Evolutionary conservation across 371 early-diverging fungal genomes (phyloP).

Genomic region (Mucor velutinosus): DNA sequence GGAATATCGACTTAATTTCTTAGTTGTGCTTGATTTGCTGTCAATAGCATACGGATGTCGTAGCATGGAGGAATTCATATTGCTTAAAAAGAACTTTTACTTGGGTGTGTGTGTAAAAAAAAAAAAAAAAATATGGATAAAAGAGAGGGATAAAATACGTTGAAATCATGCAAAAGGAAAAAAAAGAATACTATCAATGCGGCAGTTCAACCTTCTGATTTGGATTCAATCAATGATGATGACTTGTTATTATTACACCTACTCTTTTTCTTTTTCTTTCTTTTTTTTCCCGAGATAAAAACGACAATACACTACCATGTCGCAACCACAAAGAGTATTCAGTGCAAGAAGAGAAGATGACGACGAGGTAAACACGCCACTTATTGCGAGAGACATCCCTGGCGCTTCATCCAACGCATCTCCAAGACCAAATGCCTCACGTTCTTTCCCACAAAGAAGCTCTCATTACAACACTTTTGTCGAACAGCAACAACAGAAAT

Average conservation of each 20-base stretch:
- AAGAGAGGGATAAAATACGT: not conserved
- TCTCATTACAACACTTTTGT: constrained; percentile 25
- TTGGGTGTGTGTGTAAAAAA: constrained; percentile 2
- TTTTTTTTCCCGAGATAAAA: constrained; percentile 13
- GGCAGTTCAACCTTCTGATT: not conserved
- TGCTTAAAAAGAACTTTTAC: not conserved
- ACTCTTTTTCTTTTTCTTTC: not conserved
- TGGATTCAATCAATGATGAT: not conserved
- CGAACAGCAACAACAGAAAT: constrained; percentile 8
- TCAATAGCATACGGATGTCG: constrained; percentile 1
- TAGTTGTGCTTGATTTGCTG: not conserved
- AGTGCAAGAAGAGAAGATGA: constrained; percentile 19
- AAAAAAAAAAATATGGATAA: not conserved
- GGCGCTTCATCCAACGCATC: not conserved
- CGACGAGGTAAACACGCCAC: constrained; percentile 11
- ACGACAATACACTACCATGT: constrained; percentile 2
- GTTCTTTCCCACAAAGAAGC: constrained; percentile 21
- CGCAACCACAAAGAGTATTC: constrained; percentile 12
- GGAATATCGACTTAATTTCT: constrained; percentile 16
- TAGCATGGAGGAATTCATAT: not conserved
- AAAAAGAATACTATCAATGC: not conserved
- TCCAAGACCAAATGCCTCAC: constrained; percentile 17
- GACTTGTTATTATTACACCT: not conserved
- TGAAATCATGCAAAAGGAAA: not conserved
- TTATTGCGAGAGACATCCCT: constrained; percentile 16